These are phyloP conservation scores for Trichoderma sp. DNA, from an alignment of 2,329 filamentous ascomycete species.

Conservation along the genomic window DNA sequence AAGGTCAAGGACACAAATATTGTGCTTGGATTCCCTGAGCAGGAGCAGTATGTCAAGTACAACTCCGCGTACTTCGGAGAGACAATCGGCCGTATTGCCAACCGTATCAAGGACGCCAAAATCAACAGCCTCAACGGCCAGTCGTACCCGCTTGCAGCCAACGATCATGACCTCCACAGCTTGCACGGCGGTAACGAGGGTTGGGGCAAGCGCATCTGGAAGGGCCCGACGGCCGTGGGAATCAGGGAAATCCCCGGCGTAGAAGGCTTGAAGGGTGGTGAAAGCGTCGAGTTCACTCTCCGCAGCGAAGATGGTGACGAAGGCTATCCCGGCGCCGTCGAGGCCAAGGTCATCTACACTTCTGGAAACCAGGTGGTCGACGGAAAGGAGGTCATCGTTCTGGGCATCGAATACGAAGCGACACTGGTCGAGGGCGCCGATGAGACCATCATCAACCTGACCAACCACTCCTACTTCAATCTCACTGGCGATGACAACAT, in stretches of 20 bases:
- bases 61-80: constrained; percentile 85
- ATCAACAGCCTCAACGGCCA: constrained; percentile 70
- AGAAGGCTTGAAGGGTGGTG: constrained; percentile 55
- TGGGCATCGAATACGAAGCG: constrained; percentile 88
- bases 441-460: constrained; percentile 91
- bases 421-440: constrained; percentile 73
- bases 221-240: constrained; percentile 65
- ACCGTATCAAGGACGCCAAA: constrained; percentile 71
- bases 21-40: constrained; percentile 77
- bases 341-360: constrained; percentile 75
- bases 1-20: constrained; percentile 77
- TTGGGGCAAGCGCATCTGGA: constrained; percentile 78
- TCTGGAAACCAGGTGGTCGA: constrained; percentile 63
- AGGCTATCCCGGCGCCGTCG: constrained; percentile 83
- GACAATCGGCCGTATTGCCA: constrained; percentile 83
- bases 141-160: constrained; percentile 67
- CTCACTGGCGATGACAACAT: constrained; percentile 52
- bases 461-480: constrained; percentile 88
- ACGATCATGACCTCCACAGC: constrained; percentile 69
- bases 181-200: constrained; percentile 70
- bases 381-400: constrained; percentile 63
- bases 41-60: constrained; percentile 70
- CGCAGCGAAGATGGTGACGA: constrained; percentile 79
- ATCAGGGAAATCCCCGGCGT: constrained; percentile 48
- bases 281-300: constrained; percentile 64